Evolutionary conservation across 176 grass and related monocot species (phyloP).

Genomic region (Tuctoria greenei): DNA sequence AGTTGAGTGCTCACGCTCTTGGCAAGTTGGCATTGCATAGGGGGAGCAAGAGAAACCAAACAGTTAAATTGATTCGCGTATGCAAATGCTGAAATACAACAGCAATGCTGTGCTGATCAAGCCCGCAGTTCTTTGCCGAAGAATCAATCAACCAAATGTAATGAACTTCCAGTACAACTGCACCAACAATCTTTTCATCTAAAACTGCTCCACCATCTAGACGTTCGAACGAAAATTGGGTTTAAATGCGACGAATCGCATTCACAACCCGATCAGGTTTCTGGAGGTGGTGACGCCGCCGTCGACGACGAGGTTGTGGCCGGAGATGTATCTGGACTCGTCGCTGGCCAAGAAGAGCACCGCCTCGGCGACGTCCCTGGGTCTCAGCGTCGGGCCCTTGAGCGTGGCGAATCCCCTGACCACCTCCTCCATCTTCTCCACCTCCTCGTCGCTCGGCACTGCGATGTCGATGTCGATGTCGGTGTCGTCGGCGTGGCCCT

Average conservation of each 20-base stretch:
- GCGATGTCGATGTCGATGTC: constrained; percentile 24
- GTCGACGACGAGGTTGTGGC: constrained; percentile 97
- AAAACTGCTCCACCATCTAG: constrained; percentile 8
- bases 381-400: constrained; percentile 65
- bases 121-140: background rate
- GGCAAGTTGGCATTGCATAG: background rate
- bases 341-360: constrained; percentile 87
- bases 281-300: constrained; percentile 87
- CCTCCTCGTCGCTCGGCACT: constrained; percentile 57
- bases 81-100: background rate
- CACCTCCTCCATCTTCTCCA: constrained; percentile 80
- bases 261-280: constrained; percentile 75
- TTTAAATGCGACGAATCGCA: background rate
- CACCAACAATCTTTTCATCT: constrained; percentile 13
- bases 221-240: background rate
- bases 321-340: constrained; percentile 86
- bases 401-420: constrained; percentile 75
- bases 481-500: constrained; percentile 46
- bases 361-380: constrained; percentile 86
- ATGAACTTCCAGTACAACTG: constrained; percentile 26
- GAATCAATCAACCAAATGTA: constrained; percentile 47
- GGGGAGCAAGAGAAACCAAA: background rate
- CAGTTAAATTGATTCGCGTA: background rate
- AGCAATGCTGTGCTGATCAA: constrained; percentile 5
- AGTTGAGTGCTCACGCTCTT: background rate